Evolutionary conservation across 164 flowering plant species (phyloP), one percentile per base, ranked within the genome.

Genomic region (Hamamelis virginiana): DNA sequence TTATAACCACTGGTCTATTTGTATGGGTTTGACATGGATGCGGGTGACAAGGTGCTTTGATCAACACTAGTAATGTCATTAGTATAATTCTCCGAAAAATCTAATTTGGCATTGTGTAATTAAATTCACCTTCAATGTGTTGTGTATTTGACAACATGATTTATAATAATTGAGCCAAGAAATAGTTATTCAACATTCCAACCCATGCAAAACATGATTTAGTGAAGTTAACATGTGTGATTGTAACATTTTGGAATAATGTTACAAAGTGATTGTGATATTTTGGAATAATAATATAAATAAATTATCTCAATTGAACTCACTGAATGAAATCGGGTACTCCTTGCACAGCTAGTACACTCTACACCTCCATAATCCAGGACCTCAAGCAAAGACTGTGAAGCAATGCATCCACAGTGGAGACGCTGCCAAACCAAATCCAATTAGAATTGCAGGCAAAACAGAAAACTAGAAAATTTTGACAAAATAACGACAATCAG

Each of bases 321-420:
- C 60, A 81, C 78, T 48, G 68, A 26, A 46, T 68, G 78, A 58
- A 56, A 69, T 41, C 51, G 79, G 50, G 72, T 58, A 62, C 55
- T 68, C 53, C 62, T 79, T 46, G 74, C 70, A 73, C 92, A 88
- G 59, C 58, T 67, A 62, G 64, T 65, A 70, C 92, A 88, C 60
- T 83, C 76, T 51, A 83, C 75, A 57, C 92, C 92, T 8, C 92
- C 92, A 71, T 59, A 80, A 69, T 86, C 90, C 77, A 86, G 58
- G 66, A 74, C 74, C 75, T 88, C 84, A 33, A 79, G 52, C 70
- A 82, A 62, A 61, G 52, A 69, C 57, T 68, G 67, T 44, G 92
- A 85, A 45, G 80, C 85, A 66, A 84, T 77, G 70, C 92, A 88
- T 67, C 92, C 92, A 77, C 92, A 88, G 71, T 88, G 92, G 45